Evolutionary conservation across 345 rosid genomes (phyloP).

Genomic region (Salix viminalis): DNA sequence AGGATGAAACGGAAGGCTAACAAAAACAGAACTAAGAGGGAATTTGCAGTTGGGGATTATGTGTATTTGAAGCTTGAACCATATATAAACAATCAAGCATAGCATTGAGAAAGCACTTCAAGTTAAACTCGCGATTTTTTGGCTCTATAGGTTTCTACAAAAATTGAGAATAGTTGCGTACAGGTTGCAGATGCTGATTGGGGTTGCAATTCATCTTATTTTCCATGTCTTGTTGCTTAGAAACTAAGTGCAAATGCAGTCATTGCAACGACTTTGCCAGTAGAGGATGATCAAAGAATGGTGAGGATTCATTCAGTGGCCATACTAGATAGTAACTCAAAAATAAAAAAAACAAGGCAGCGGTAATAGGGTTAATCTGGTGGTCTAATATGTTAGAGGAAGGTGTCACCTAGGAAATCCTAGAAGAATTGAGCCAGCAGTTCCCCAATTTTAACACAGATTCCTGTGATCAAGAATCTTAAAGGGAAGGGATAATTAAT

Average conservation of each 20-base stretch:
- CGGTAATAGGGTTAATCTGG: background rate
- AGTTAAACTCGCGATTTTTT: background rate
- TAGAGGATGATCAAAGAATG: background rate
- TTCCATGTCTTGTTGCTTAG: background rate
- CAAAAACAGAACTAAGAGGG: background rate
- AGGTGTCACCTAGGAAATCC: background rate
- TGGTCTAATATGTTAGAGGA: background rate
- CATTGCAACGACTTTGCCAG: background rate
- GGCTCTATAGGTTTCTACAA: background rate
- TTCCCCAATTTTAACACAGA: background rate
- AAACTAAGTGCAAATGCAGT: background rate
- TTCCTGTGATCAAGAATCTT: background rate
- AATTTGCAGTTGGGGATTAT: background rate
- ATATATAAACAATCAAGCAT: background rate
- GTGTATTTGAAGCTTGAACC: background rate
- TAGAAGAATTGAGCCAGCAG: background rate
- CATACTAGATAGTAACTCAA: background rate
- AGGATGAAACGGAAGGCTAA: background rate
- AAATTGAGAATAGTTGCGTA: background rate
- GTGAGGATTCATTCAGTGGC: background rate
- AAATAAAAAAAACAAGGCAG: background rate
- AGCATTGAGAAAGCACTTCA: background rate
- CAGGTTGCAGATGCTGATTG: background rate
- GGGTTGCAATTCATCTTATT: background rate
- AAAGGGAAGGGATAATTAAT: background rate